A percentile compares a stretch with the other conserved stretches of the same genome.
phyloP scores from a whole-genome alignment of 2,329 filamentous ascomycete species.

The Zymoseptoria ardabiliae region DNA sequence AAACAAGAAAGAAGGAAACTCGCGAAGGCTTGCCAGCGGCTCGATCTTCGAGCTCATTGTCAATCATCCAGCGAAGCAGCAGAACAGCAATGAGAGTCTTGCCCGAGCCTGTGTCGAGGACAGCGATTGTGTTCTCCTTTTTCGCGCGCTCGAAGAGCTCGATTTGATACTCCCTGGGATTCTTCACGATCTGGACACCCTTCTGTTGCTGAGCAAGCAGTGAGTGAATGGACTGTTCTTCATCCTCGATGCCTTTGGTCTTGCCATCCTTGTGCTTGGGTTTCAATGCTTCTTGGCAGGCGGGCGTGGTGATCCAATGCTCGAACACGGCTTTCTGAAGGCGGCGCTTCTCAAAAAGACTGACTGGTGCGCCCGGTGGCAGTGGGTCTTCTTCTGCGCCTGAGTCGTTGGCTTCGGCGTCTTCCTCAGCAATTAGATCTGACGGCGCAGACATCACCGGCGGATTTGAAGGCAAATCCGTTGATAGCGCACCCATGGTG shows the following conservation, averaged over 20 bases:
- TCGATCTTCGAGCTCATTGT: slow-evolving; percentile 68
- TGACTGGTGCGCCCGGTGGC: slow-evolving; percentile 17
- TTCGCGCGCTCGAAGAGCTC: slow-evolving; percentile 89
- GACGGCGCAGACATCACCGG: not conserved
- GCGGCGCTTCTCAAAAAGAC: slow-evolving; percentile 31
- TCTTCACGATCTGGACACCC: slow-evolving; percentile 56
- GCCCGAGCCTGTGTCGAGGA: slow-evolving; percentile 88
- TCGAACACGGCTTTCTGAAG: slow-evolving; percentile 38
- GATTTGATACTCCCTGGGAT: slow-evolving; percentile 81
- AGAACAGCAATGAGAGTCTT: slow-evolving; percentile 95
- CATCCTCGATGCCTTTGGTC: slow-evolving; percentile 33
- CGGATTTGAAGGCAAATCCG: not conserved
- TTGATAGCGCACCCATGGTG: slow-evolving; percentile 9
- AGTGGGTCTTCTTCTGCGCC: slow-evolving; percentile 19
- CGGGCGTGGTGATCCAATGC: slow-evolving; percentile 36
- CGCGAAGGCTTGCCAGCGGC: slow-evolving; percentile 52
- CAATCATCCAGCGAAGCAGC: slow-evolving; percentile 67
- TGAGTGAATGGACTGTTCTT: slow-evolving; percentile 46
- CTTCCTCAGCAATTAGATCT: slow-evolving; percentile 1
- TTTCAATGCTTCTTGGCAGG: slow-evolving; percentile 35
- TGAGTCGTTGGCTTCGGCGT: slow-evolving; percentile 8
- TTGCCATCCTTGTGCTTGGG: slow-evolving; percentile 31
- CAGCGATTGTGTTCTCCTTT: slow-evolving; percentile 77
- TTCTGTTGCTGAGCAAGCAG: slow-evolving; percentile 46
- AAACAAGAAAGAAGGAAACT: slow-evolving; percentile 76